Percentiles rank a stretch among this genome's conserved stretches.
Evolutionary conservation across 1,284 basidiomycete species (phyloP).

Genomic region (Phaffia rhodozyma): DNA sequence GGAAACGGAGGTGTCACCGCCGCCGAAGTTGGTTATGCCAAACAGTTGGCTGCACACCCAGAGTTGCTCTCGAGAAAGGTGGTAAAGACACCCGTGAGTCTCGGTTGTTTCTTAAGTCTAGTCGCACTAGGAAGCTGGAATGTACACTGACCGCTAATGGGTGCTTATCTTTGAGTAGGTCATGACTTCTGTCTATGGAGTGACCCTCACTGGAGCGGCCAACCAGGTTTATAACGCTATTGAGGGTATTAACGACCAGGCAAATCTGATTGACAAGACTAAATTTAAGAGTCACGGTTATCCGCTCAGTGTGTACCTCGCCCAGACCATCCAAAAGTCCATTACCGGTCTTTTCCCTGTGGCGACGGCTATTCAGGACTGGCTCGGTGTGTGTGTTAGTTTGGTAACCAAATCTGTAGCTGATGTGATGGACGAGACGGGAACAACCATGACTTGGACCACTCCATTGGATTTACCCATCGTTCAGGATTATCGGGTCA

Average conservation of each 20-base stretch:
- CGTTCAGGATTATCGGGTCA: constrained; percentile 83
- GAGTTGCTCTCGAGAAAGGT: constrained; percentile 72
- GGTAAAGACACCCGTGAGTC: constrained; percentile 85
- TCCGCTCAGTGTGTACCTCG: constrained; percentile 66
- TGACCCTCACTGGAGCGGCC: constrained; percentile 88
- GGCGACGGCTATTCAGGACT: constrained; percentile 81
- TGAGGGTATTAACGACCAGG: neutral
- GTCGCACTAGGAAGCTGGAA: neutral
- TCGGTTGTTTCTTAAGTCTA: constrained; percentile 1
- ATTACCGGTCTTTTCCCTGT: constrained; percentile 90
- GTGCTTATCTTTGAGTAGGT: constrained; percentile 41
- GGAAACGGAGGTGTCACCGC: constrained; percentile 46
- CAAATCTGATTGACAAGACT: neutral
- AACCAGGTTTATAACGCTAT: constrained; percentile 51
- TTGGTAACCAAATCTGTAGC: constrained; percentile 63
- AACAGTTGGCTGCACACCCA: neutral
- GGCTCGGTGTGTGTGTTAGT: constrained; percentile 72
- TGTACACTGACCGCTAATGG: neutral
- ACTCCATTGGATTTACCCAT: constrained; percentile 88
- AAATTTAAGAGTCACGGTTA: neutral
- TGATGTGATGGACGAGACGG: constrained; percentile 10
- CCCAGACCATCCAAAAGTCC: constrained; percentile 60
- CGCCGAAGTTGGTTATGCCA: constrained; percentile 44
- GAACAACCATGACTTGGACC: constrained; percentile 65
- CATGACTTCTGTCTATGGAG: constrained; percentile 98